Evolutionary conservation across 192 early-diverging fungal genomes (phyloP), one percentile per base, ranked within the genome.

Genomic region (Mortierella antarctica): DNA sequence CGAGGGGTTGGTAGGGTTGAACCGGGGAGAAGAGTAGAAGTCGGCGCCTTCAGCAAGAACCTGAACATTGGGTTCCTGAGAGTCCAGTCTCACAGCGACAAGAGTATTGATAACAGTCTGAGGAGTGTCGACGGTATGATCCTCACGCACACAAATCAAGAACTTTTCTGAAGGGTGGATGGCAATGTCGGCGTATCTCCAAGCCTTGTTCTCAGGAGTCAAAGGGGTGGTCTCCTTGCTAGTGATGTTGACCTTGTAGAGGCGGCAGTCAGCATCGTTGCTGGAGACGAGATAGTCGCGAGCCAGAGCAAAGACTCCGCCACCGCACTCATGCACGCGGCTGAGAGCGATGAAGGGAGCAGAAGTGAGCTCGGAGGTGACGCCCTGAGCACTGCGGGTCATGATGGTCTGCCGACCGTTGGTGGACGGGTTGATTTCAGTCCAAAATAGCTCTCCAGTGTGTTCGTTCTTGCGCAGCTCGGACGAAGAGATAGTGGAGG

Each of bases 311-410:
- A 91, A 92, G 1, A 85, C 77, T 12, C 87, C 89, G 41, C 93
- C 92, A 41, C 94, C 94, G 63, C 93, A 95, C 76, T 94, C 94
- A 64, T 95, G 92, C 7, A 94, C 93, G 8, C 86, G 86, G 1
- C 90, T 87, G 57, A 90, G 88, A 13, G 92, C 88, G 56, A 88
- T 88, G 84, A 89, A 92, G 10, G 83, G 74, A 0, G 65, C 59
- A 4, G 88, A 85, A 2, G 83, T 67, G 6, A 86, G 46, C 12
- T 84, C 87, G 0, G 70, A 23, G 9, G 81, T 72, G 13, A 63
- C n/a, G 7, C 59, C 73, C 12, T 59, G 59, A 12, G 65, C 64
- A 23, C 14, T 52, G 6, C 70, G 77, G 45, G 60, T 67, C 61
- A 68, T 67, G 44, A 80, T 80, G 8, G 77, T 80, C 41, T 65